A percentile compares a stretch with the other conserved stretches of the same genome.
These are phyloP conservation scores for Fraxinus ornus DNA, from an alignment of 305 asterid species.

Conservation along the genomic window DNA sequence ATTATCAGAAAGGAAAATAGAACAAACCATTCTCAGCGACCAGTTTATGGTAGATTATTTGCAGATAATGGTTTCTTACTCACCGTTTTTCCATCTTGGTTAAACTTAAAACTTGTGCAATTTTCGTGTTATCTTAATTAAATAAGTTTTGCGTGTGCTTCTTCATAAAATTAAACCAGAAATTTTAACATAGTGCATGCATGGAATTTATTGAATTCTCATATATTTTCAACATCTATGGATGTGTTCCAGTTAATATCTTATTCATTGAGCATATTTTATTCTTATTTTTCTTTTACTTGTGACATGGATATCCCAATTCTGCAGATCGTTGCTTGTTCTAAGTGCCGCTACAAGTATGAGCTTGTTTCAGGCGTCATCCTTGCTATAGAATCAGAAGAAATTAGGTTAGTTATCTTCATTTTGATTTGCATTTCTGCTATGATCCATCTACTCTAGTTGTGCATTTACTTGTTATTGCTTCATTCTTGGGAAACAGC, in stretches of 20 bases:
- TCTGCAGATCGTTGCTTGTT: conserved; percentile 83
- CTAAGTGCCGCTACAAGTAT: conserved; percentile 89
- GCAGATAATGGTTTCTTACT: not conserved
- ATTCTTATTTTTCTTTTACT: conserved; percentile 18
- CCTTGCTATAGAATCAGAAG: conserved; percentile 76
- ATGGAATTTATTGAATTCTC: not conserved
- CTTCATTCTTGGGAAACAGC: conserved; percentile 10
- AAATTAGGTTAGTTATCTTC: conserved; percentile 58
- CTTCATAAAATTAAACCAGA: not conserved
- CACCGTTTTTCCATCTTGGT: not conserved
- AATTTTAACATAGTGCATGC: not conserved
- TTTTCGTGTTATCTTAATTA: not conserved
- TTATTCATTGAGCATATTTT: conserved; percentile 2
- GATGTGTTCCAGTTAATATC: conserved; percentile 6
- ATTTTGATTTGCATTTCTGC: conserved; percentile 4
- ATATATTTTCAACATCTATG: not conserved
- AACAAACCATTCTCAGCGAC: not conserved
- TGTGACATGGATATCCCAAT: conserved; percentile 19
- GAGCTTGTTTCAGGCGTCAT: conserved; percentile 88
- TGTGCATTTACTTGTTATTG: conserved; percentile 12
- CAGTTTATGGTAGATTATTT: conserved; percentile 1
- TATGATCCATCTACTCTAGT: not conserved
- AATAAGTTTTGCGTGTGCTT: not conserved
- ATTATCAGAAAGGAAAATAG: conserved; percentile 4
- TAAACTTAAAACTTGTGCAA: not conserved